phyloP scores from a whole-genome alignment of 1,284 basidiomycete genomes.

The Heterobasidion parviporum region DNA sequence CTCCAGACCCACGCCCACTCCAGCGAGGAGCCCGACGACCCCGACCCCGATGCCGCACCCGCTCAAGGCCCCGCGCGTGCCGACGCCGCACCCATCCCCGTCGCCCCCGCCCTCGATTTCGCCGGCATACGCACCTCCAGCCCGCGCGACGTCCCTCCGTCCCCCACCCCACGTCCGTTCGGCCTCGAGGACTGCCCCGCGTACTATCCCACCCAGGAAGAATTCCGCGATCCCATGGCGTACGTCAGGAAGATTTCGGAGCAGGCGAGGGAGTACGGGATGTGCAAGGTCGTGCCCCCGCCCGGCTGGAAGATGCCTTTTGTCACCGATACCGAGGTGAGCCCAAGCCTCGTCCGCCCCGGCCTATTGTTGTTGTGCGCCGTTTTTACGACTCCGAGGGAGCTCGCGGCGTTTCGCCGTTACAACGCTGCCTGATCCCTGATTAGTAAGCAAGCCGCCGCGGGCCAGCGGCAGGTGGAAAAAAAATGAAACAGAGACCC shows the following conservation, averaged over 20 bases:
- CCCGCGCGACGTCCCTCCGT: slow-evolving; percentile 31
- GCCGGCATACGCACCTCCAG: slow-evolving; percentile 60
- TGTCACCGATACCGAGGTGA: slow-evolving; percentile 88
- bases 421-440: no score
- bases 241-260: slow-evolving; percentile 86
- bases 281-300: slow-evolving; percentile 96
- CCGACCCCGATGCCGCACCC: slow-evolving; percentile 18
- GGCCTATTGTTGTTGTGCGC: not conserved
- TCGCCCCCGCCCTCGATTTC: slow-evolving; percentile 55
- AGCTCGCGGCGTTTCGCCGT: not conserved
- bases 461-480: no score
- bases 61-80: slow-evolving; percentile 13
- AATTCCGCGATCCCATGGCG: slow-evolving; percentile 93
- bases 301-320: slow-evolving; percentile 95
- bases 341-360: no score
- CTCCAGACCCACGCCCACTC: slow-evolving; percentile 53
- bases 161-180: slow-evolving; percentile 58
- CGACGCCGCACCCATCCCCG: slow-evolving; percentile 47
- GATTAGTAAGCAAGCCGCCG: no score
- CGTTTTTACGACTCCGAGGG: not conserved
- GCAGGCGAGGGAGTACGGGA: slow-evolving; percentile 74
- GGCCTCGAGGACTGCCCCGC: slow-evolving; percentile 86
- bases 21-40: slow-evolving; percentile 3
- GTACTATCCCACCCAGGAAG: slow-evolving; percentile 82
- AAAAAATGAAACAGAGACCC: no score